Base-by-base conservation (phyloP, 108 stramenopile species). In the Skeletonema marinoi region DNA sequence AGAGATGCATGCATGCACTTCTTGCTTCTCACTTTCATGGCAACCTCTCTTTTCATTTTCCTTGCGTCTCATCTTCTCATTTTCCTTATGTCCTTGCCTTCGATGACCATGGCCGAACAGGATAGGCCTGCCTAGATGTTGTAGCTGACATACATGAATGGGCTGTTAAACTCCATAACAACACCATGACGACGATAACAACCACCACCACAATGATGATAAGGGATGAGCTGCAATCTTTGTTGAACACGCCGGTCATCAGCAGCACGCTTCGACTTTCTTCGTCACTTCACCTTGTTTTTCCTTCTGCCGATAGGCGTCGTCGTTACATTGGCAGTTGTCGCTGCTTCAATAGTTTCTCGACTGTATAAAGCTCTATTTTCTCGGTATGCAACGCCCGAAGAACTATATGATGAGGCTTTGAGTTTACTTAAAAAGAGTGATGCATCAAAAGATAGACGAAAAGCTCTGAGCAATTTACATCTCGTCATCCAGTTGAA, bases 331-430 rank as follows among this genome's bases (percentile, higher is more conserved):
- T 25, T 44, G 32, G 70, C 64, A 32, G 33, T 70, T 35, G 14
- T 65, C 16, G 46, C 48, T 6, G 68, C 68, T 25, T 63, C 48
- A 19, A 21, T 65, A 1, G n/a, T 31, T 46, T 33, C 48, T 12
- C 16, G 51, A 50, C 42, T 63, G 29, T 44, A 59, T 42, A 32
- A 36, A 12, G 38, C 61, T 30, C 16, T 65, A 32, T 65, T 65
- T 19, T 69, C 66, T 33, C 62, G 77, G 21, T 65, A 65, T 39
- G 70, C 70, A n/a, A 66, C 77, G 6, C 69, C 77, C 1, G 63
- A 70, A 16, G 77, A 78, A 65, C 39, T 78, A 19, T 36, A 65
- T 19, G 70, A 78, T 17, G 63, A 78, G 50, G 77, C 77, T 3
- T 9, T 78, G 32, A 3, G 19, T 12, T 31, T 59, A 35, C 68